Conservation (phyloP, 192 early-diverging fungal genomes). For the Coemansia biformis region DNA sequence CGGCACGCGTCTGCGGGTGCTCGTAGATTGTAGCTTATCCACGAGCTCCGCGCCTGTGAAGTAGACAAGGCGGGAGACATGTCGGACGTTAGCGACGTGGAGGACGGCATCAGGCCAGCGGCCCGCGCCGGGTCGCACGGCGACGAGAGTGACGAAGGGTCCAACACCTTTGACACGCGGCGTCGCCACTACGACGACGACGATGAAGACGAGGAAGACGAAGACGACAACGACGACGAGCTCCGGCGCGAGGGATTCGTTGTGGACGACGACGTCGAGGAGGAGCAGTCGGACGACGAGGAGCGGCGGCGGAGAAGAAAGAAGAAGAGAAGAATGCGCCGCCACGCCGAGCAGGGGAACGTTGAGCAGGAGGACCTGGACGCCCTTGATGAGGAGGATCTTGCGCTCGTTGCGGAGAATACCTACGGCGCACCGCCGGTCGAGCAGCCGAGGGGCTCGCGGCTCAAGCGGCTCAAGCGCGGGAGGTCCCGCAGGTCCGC, state of each 20-base stretch:
- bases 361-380: slow-evolving; percentile 52
- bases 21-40: no score
- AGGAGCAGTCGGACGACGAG: slow-evolving; percentile 52
- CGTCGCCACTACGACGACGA: slow-evolving; percentile 39
- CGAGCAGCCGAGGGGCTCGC: slow-evolving; percentile 44
- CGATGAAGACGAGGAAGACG: slow-evolving; percentile 55
- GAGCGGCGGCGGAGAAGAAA: slow-evolving; percentile 52
- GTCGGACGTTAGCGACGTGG: no score
- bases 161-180: slow-evolving; percentile 40
- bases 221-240: slow-evolving; percentile 53
- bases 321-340: slow-evolving; percentile 14
- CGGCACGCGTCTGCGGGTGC: no score
- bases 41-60: no score
- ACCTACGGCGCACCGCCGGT: slow-evolving; percentile 46
- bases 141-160: slow-evolving; percentile 57
- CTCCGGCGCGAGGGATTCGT: slow-evolving; percentile 63
- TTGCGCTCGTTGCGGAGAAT: slow-evolving; percentile 88
- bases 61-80: no score
- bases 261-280: slow-evolving; percentile 66
- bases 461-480: slow-evolving; percentile 72
- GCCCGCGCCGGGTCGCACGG: slow-evolving; percentile 38
- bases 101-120: no score
- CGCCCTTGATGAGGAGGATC: slow-evolving; percentile 86
- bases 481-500: slow-evolving; percentile 54
- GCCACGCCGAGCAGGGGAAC: slow-evolving; percentile 2